phyloP scores from a whole-genome alignment of 2,329 filamentous ascomycete species.

The Penicillium freii region DNA sequence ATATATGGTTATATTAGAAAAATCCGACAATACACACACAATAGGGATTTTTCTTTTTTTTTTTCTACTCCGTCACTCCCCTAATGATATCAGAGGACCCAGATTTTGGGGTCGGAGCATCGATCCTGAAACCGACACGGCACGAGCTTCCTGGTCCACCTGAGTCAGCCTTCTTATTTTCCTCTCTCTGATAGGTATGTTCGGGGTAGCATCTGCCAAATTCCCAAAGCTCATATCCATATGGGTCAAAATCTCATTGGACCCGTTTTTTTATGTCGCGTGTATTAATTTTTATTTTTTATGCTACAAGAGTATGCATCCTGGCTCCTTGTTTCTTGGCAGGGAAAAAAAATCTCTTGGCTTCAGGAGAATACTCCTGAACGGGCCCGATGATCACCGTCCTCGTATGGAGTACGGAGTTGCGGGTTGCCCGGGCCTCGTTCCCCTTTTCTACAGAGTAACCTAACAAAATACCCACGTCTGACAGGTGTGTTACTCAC shows the following conservation, averaged over 20 bases:
- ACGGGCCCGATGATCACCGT: conserved; percentile 10
- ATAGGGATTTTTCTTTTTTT: not conserved
- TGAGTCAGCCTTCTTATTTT: conserved; percentile 12
- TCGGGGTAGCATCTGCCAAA: not conserved
- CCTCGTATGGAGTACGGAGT: not conserved
- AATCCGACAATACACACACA: not conserved
- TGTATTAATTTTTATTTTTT: not conserved
- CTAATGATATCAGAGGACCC: conserved; percentile 9
- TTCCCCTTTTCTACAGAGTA: conserved; percentile 1
- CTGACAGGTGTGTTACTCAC: not conserved
- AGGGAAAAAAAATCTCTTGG: not conserved
- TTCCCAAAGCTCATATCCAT: not conserved
- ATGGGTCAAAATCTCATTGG: not conserved
- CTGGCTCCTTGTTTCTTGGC: conserved; percentile 5
- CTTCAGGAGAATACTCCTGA: conserved; percentile 8
- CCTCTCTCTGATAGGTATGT: not conserved
- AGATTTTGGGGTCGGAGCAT: conserved; percentile 22
- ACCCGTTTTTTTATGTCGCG: not conserved
- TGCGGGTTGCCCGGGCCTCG: not conserved
- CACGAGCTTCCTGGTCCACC: conserved; percentile 25
- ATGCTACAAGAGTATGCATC: not conserved
- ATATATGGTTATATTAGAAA: not conserved
- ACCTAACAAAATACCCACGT: not conserved
- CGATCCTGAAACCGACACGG: conserved; percentile 32
- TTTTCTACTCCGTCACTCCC: not conserved